Percentiles rank a stretch among this genome's conserved stretches.
phyloP scores from a whole-genome alignment of 345 rosid species.

The Cochlearia excelsa region DNA sequence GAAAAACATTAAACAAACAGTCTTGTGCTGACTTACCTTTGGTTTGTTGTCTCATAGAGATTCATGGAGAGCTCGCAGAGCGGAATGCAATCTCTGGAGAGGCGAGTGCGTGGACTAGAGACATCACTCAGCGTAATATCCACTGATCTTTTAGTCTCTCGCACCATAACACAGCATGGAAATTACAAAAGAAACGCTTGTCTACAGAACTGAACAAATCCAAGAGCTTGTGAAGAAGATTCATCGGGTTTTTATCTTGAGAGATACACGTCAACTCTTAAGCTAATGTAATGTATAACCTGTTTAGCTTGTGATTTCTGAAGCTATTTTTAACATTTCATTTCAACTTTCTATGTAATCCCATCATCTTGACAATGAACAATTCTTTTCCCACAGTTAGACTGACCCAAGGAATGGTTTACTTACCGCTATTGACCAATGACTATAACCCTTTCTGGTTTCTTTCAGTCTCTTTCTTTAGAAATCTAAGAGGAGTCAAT shows the following conservation, averaged over 20 bases:
- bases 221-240: slow-evolving; percentile 13
- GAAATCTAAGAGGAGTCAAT: slow-evolving; percentile 10
- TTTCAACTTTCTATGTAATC: slow-evolving; percentile 15
- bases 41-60: slow-evolving; percentile 42
- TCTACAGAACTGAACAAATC: slow-evolving; percentile 27
- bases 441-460: not conserved
- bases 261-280: not conserved
- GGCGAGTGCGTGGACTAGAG: slow-evolving; percentile 81
- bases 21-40: slow-evolving; percentile 19
- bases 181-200: slow-evolving; percentile 22
- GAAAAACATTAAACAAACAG: not conserved
- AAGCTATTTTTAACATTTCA: slow-evolving; percentile 15
- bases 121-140: slow-evolving; percentile 87
- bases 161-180: slow-evolving; percentile 26
- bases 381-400: slow-evolving; percentile 2
- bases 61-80: slow-evolving; percentile 86
- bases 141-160: slow-evolving; percentile 48
- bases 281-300: slow-evolving; percentile 14
- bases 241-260: slow-evolving; percentile 4
- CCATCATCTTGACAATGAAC: slow-evolving; percentile 8
- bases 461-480: slow-evolving; percentile 13
- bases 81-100: slow-evolving; percentile 78
- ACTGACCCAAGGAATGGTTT: not conserved
- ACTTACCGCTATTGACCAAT: not conserved
- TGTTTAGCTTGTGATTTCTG: slow-evolving; percentile 4